These are phyloP conservation scores for Phaeoacremonium minimum DNA, from an alignment of 2,329 filamentous ascomycete genomes.

Conservation along the genomic window DNA sequence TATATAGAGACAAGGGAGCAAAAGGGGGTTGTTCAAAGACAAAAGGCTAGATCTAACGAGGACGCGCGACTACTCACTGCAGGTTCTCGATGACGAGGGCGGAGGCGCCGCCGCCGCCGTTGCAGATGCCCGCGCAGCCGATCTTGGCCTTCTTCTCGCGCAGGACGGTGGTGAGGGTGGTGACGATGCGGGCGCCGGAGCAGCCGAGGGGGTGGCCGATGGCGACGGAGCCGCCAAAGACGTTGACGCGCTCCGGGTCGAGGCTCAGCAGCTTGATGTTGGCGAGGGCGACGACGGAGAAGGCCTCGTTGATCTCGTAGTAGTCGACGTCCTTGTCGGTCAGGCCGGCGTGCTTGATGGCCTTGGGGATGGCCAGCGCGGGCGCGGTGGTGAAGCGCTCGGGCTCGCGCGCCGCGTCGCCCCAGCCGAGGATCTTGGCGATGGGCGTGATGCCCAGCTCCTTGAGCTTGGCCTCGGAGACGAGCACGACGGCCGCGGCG, in stretches of 20 bases:
- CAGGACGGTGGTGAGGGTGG: slow-evolving; percentile 84
- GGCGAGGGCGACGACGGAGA: slow-evolving; percentile 91
- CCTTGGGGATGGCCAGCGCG: slow-evolving; percentile 92
- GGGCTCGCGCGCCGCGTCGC: slow-evolving; percentile 84
- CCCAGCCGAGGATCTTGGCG: slow-evolving; percentile 97
- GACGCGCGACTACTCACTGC: slow-evolving; percentile 43
- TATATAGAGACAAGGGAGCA: no score
- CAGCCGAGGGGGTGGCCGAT: slow-evolving; percentile 93
- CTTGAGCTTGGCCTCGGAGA: slow-evolving; percentile 91
- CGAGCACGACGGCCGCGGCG: slow-evolving; percentile 85
- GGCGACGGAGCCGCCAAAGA: slow-evolving; percentile 92
- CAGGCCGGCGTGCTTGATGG: slow-evolving; percentile 88
- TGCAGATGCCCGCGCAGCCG: slow-evolving; percentile 93
- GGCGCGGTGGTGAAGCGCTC: slow-evolving; percentile 96
- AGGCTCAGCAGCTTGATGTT: slow-evolving; percentile 90
- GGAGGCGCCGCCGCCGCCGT: slow-evolving; percentile 92
- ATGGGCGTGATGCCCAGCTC: slow-evolving; percentile 87
- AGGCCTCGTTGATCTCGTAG: slow-evolving; percentile 99
- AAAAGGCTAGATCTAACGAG: no score
- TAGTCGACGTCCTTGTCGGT: slow-evolving; percentile 75
- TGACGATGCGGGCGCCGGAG: slow-evolving; percentile 89
- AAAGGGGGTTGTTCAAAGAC: no score
- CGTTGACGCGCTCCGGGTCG: slow-evolving; percentile 81
- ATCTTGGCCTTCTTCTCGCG: slow-evolving; percentile 91
- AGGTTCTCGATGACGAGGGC: slow-evolving; percentile 83